Conservation (phyloP, 495 filamentous ascomycete species). For the Haplographium delicatum region DNA sequence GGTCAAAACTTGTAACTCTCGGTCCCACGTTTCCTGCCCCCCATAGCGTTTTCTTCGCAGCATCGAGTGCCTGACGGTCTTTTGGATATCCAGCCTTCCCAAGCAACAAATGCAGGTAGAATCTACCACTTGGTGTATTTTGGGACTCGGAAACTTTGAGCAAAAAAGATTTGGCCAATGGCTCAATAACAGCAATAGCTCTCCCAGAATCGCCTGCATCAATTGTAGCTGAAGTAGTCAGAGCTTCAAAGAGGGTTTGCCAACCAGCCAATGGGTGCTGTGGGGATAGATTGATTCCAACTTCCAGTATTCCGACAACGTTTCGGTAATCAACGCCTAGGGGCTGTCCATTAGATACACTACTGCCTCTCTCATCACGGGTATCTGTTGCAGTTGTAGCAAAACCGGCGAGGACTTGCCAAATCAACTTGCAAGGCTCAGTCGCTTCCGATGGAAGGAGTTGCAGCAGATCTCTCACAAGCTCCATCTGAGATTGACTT, state of each 20-base stretch:
- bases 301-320: constrained; percentile 57
- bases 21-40: constrained; percentile 40
- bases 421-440: constrained; percentile 28
- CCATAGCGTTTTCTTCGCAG: constrained; percentile 54
- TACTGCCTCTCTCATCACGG: constrained; percentile 18
- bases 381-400: constrained; percentile 28
- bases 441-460: constrained; percentile 22
- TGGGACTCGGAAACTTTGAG: not conserved
- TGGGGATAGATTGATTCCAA: constrained; percentile 35
- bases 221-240: constrained; percentile 51
- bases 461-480: constrained; percentile 18
- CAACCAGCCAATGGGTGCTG: constrained; percentile 41
- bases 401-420: constrained; percentile 35
- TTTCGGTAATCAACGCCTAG: constrained; percentile 63
- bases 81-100: constrained; percentile 31
- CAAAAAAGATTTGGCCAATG: constrained; percentile 43
- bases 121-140: not conserved
- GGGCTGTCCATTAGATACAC: constrained; percentile 16
- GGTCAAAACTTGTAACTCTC: constrained; percentile 45
- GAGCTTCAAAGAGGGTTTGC: constrained; percentile 53
- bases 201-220: constrained; percentile 64
- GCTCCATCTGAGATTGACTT: constrained; percentile 10
- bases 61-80: constrained; percentile 52
- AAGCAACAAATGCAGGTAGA: constrained; percentile 15
- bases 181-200: constrained; percentile 61